Evolutionary conservation across 2,329 filamentous ascomycete genomes (phyloP).

Genomic region (Tothia fuscella): DNA sequence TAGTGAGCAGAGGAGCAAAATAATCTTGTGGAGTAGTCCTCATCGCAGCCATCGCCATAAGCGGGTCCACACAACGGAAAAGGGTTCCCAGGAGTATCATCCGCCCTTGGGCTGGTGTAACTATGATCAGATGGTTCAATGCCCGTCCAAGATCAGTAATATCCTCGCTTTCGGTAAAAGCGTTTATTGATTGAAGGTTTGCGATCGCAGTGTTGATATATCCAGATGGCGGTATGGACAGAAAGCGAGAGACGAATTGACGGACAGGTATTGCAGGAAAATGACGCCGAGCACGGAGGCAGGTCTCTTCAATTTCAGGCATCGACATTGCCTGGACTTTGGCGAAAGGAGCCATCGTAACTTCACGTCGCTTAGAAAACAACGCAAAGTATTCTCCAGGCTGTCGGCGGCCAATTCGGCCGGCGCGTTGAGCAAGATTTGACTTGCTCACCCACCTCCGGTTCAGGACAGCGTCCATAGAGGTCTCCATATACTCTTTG

Average conservation of each 20-base stretch:
- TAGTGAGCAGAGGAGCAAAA: no score
- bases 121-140: slow-evolving; percentile 23
- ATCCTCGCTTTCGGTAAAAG: slow-evolving; percentile 30
- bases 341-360: slow-evolving; percentile 25
- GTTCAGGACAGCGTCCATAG: slow-evolving; percentile 27
- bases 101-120: slow-evolving; percentile 31
- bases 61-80: slow-evolving; percentile 40
- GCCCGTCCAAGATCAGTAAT: slow-evolving; percentile 36
- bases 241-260: slow-evolving; percentile 3
- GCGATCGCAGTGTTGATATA: slow-evolving; percentile 17
- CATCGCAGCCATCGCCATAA: slow-evolving; percentile 33
- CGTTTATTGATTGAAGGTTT: slow-evolving; percentile 31
- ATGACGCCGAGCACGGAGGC: slow-evolving; percentile 17
- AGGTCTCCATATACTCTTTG: slow-evolving; percentile 27
- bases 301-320: neutral
- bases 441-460: slow-evolving; percentile 37
- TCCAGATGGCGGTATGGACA: neutral
- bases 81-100: slow-evolving; percentile 39
- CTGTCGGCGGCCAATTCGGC: slow-evolving; percentile 38
- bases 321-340: neutral
- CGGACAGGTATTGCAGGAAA: slow-evolving; percentile 4
- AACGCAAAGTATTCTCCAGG: slow-evolving; percentile 39
- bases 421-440: slow-evolving; percentile 36
- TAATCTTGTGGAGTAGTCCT: neutral
- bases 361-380: slow-evolving; percentile 27